Conservation (phyloP, 345 rosid species). For the Melastoma malabathricum region DNA sequence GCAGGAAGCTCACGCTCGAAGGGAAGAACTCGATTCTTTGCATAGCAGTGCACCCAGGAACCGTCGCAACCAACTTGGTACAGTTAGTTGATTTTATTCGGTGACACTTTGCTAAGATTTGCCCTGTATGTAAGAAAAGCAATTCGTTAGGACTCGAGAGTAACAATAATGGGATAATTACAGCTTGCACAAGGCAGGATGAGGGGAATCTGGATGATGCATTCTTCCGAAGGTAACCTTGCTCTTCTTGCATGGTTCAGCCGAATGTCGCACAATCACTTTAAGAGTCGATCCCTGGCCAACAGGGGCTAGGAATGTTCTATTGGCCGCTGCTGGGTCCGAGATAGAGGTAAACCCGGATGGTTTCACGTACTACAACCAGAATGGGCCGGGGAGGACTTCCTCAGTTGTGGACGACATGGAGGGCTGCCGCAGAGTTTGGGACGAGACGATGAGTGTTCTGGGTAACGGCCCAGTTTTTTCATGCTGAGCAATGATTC, state of each 20-base stretch:
- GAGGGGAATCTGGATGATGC: slow-evolving; percentile 6
- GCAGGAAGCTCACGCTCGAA: neutral
- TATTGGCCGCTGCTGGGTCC: neutral
- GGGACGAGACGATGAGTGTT: neutral
- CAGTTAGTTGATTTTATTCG: neutral
- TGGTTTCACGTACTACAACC: neutral
- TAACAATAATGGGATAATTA: neutral
- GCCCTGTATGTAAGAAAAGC: neutral
- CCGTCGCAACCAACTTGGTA: slow-evolving; percentile 1
- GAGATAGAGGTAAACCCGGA: neutral
- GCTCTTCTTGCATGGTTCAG: neutral
- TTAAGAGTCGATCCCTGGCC: neutral
- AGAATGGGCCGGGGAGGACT: slow-evolving; percentile 1
- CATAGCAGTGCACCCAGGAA: slow-evolving; percentile 3
- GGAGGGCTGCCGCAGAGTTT: neutral
- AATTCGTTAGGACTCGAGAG: neutral
- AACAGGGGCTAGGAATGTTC: slow-evolving; percentile 1
- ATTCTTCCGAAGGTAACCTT: slow-evolving; percentile 3
- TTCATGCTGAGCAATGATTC: too few species aligned
- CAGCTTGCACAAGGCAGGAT: slow-evolving; percentile 1
- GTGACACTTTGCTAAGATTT: neutral
- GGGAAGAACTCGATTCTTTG: neutral
- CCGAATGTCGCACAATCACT: neutral
- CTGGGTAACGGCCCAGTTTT: neutral
- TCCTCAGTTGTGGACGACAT: neutral